These are phyloP conservation scores for Trichophyton benhamiae DNA, from an alignment of 2,329 filamentous ascomycete species.

Conservation along the genomic window DNA sequence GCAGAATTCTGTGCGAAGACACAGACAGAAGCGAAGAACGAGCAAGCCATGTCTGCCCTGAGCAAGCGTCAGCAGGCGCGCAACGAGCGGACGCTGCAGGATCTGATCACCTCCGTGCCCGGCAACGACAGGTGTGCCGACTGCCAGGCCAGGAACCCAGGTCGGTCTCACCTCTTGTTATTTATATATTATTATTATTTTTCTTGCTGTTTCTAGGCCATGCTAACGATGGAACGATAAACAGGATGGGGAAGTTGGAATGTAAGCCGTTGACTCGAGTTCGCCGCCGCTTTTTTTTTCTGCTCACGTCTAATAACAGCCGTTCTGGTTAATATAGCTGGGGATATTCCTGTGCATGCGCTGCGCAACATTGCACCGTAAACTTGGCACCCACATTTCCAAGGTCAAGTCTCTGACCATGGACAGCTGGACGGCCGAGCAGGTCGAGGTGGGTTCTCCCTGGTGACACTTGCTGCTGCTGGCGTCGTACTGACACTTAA, in stretches of 20 bases:
- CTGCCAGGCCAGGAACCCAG: slow-evolving; percentile 81
- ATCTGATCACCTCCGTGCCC: slow-evolving; percentile 68
- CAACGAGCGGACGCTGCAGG: slow-evolving; percentile 84
- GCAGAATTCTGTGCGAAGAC: background rate
- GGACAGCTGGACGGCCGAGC: slow-evolving; percentile 92
- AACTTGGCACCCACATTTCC: slow-evolving; percentile 92
- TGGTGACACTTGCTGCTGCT: no score
- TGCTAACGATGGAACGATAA: slow-evolving; percentile 24
- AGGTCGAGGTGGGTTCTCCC: slow-evolving; percentile 68
- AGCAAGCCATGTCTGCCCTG: slow-evolving; percentile 55
- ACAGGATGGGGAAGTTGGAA: slow-evolving; percentile 89
- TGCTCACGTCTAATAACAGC: background rate
- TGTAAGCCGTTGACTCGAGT: slow-evolving; percentile 42
- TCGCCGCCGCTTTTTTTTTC: background rate
- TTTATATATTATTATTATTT: background rate
- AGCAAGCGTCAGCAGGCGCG: slow-evolving; percentile 97
- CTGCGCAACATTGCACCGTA: slow-evolving; percentile 88
- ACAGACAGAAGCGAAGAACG: background rate
- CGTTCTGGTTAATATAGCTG: slow-evolving; percentile 42
- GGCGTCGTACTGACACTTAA: background rate
- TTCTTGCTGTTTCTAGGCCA: background rate
- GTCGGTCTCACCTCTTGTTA: slow-evolving; percentile 39
- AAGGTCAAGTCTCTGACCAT: slow-evolving; percentile 98
- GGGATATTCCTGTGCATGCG: slow-evolving; percentile 97
- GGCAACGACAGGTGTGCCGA: slow-evolving; percentile 94